Percentiles rank a stretch among this genome's conserved stretches.
phyloP scores from a whole-genome alignment of 148 eudicot genomes.

The Cornus kousa region DNA sequence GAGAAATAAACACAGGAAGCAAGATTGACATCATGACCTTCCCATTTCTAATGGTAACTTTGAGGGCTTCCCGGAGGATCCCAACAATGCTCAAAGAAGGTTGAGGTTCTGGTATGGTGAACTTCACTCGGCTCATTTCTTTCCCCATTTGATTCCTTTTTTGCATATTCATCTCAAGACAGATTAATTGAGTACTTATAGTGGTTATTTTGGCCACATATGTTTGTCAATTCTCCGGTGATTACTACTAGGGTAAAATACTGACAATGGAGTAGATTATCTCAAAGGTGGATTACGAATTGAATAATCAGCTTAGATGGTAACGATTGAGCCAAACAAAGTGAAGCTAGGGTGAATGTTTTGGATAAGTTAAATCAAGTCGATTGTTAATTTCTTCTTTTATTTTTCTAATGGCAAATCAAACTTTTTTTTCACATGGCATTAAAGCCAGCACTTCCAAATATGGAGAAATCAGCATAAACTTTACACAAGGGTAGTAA shows the following conservation, averaged over 20 bases:
- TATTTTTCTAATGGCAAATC: too few relatives aligned
- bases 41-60: conserved; percentile 1
- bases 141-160: background rate
- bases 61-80: background rate
- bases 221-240: too few relatives aligned
- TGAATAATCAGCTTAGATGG: background rate
- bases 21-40: background rate
- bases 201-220: background rate
- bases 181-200: background rate
- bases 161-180: background rate
- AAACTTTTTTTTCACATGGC: too few relatives aligned
- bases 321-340: background rate
- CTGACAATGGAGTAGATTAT: background rate
- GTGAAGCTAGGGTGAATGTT: background rate
- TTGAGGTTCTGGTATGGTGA: background rate
- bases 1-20: conserved; percentile 10
- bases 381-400: too few relatives aligned
- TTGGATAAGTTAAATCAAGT: too few relatives aligned
- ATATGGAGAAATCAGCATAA: too few relatives aligned
- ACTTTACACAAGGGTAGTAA: too few relatives aligned
- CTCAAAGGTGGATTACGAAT: background rate
- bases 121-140: background rate
- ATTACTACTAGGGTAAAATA: too few relatives aligned
- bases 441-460: too few relatives aligned
- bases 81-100: conserved; percentile 3